Evolutionary conservation across 2,329 filamentous ascomycete species (phyloP).

Genomic region (Hymenoscyphus salicellus): DNA sequence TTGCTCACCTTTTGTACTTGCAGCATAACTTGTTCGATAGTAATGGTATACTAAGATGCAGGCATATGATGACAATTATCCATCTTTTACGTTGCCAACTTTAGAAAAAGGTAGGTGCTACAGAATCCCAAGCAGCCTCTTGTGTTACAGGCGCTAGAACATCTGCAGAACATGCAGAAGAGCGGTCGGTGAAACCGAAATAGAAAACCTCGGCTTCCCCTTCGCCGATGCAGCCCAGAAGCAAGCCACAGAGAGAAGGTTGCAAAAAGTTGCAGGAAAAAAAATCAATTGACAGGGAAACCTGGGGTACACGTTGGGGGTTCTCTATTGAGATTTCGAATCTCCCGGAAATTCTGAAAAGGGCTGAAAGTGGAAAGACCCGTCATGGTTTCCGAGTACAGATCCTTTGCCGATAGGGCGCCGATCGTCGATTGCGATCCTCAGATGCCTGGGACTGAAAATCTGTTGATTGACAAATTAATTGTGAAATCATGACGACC

Average conservation of each 20-base stretch:
- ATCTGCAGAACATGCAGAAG: constrained; percentile 3
- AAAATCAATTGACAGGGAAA: not conserved
- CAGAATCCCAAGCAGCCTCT: not conserved
- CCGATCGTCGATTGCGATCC: not conserved
- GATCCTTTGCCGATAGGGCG: not conserved
- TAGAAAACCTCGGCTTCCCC: constrained; percentile 1
- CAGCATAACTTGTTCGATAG: too few relatives aligned
- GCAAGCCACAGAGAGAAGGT: not conserved
- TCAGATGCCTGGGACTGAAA: not conserved
- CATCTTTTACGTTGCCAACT: too few relatives aligned
- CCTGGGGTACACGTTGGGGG: too few relatives aligned
- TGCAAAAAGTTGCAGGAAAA: not conserved
- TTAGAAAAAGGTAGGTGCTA: too few relatives aligned
- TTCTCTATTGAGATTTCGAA: not conserved
- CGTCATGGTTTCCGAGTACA: not conserved
- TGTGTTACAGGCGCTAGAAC: constrained; percentile 1
- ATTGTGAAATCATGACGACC: not conserved
- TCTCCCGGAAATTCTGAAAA: not conserved
- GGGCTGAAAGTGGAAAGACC: not conserved
- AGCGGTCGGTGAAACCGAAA: constrained; percentile 1
- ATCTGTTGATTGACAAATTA: not conserved
- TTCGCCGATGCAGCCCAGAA: not conserved
- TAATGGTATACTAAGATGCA: too few relatives aligned
- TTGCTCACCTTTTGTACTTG: too few relatives aligned
- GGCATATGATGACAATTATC: too few relatives aligned